A percentile compares a stretch with the other conserved stretches of the same genome.
These are phyloP conservation scores for Leucaena leucocephala DNA, from an alignment of 306 rosid genomes.

Conservation along the genomic window DNA sequence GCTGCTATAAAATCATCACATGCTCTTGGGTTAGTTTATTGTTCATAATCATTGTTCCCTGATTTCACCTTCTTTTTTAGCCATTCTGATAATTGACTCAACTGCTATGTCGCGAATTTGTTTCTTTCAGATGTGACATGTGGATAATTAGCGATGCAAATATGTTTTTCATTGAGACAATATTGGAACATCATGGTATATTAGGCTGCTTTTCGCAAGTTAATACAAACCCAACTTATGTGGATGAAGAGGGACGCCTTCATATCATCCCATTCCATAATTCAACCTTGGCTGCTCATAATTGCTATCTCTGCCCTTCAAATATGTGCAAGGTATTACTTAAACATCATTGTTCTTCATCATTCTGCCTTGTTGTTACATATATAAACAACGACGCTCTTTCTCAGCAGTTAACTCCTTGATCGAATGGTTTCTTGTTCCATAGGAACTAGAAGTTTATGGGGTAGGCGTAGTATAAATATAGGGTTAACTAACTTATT, in stretches of 20 bases:
- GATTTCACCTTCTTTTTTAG: neutral
- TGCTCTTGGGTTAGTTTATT: constrained; percentile 51
- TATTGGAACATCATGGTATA: constrained; percentile 65
- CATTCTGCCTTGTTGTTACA: constrained; percentile 1
- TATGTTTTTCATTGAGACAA: constrained; percentile 58
- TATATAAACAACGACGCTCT: neutral
- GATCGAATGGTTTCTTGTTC: neutral
- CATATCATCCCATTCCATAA: constrained; percentile 60
- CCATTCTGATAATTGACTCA: constrained; percentile 6
- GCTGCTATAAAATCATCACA: constrained; percentile 73
- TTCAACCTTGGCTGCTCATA: constrained; percentile 58
- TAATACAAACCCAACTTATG: constrained; percentile 56
- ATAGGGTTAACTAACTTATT: neutral
- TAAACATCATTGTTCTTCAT: constrained; percentile 2
- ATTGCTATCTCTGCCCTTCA: constrained; percentile 65
- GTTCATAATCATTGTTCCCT: neutral
- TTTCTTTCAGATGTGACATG: constrained; percentile 68
- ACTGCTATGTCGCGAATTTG: neutral
- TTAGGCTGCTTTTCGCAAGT: constrained; percentile 68
- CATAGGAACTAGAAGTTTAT: neutral
- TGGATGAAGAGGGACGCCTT: constrained; percentile 61
- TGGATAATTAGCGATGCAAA: constrained; percentile 82
- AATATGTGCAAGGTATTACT: constrained; percentile 79
- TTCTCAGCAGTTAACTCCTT: neutral
- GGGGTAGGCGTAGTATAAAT: neutral